These are phyloP conservation scores for Actinomortierella ambigua DNA, from an alignment of 371 early-diverging fungal species.

Conservation along the genomic window DNA sequence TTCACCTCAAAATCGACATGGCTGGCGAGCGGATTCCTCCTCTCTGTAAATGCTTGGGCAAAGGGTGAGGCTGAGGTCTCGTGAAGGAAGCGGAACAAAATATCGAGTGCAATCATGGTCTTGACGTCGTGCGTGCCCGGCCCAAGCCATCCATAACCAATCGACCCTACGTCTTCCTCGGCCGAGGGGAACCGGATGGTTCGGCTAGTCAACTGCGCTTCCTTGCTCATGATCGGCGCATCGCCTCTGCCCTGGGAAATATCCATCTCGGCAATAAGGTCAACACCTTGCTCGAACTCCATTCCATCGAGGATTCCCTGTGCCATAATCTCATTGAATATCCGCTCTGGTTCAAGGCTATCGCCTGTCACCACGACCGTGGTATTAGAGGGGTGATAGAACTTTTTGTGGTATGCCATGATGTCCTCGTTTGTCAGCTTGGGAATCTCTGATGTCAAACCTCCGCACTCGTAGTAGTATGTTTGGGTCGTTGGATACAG, in stretches of 20 bases:
- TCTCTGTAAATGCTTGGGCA: constrained; percentile 65
- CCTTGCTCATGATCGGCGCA: constrained; percentile 43
- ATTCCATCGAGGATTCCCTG: constrained; percentile 22
- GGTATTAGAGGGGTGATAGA: constrained; percentile 67
- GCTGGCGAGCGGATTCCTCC: constrained; percentile 57
- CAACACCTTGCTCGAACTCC: constrained; percentile 1
- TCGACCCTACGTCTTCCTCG: constrained; percentile 63
- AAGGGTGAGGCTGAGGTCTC: constrained; percentile 64
- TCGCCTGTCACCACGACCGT: constrained; percentile 68
- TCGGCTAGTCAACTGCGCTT: constrained; percentile 33
- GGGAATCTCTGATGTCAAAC: constrained; percentile 71
- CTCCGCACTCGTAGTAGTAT: constrained; percentile 77
- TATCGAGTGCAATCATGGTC: constrained; percentile 60
- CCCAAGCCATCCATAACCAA: constrained; percentile 70
- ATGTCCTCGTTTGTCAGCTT: constrained; percentile 70
- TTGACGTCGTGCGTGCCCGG: constrained; percentile 58
- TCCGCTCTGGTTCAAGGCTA: constrained; percentile 43
- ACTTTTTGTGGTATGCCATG: constrained; percentile 67
- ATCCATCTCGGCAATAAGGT: constrained; percentile 43
- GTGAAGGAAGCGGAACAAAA: constrained; percentile 62
- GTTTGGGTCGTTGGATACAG: constrained; percentile 56
- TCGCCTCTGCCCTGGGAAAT: constrained; percentile 40
- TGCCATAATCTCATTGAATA: constrained; percentile 48
- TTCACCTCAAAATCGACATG: constrained; percentile 63
- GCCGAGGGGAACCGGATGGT: constrained; percentile 58